Evolutionary conservation across 495 filamentous ascomycete species (phyloP), one percentile per base, ranked within the genome.

Genomic region (Aspergillus hancockii): DNA sequence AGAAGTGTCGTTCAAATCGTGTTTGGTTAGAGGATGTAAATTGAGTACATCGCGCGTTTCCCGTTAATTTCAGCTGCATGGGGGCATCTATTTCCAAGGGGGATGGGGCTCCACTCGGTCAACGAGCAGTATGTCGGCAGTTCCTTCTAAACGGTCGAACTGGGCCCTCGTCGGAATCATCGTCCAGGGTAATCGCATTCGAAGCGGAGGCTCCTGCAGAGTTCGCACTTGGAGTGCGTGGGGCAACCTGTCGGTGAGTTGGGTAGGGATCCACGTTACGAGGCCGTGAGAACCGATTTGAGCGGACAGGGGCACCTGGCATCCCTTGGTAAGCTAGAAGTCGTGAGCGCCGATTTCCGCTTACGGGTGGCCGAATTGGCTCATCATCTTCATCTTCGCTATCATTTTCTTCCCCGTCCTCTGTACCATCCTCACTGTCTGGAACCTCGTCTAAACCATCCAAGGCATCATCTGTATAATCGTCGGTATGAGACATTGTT

Each of bases 131-230:
- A 47, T 47, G 43, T 5, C 43, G 43, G 19, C 43, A 47, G 19
- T 47, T 47, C 64, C 71, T 68, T 54, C 68, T 68, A 12, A 51
- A 52, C 13, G 70, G 69, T 28, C 62, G 52, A 21, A 76, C 63
- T n/a, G 72, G 72, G 2, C 64, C 72, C 59, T 75, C 72, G 47
- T 76, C 75, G 8, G 71, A 74, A 49, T 71, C 68, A 53, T 71
- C 69, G 18, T 69, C 66, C 6, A 71, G 13, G 18, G 51, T 55
- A 43, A 74, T 71, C 12, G 67, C 67, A 45, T 67, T 63, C 32
- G 40, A 28, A 5, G 49, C 51, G 40, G 65, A 66, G 8, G 63
- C 62, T 22, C 67, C 67, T 25, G 57, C 51, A 8, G 55, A 31
- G 4, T 40, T 52, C 8, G 25, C 0, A 58, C n/a, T n/a, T 22